These are phyloP conservation scores for Panicum virgatum DNA, from an alignment of 202 grass and related monocot species.

Conservation along the genomic window DNA sequence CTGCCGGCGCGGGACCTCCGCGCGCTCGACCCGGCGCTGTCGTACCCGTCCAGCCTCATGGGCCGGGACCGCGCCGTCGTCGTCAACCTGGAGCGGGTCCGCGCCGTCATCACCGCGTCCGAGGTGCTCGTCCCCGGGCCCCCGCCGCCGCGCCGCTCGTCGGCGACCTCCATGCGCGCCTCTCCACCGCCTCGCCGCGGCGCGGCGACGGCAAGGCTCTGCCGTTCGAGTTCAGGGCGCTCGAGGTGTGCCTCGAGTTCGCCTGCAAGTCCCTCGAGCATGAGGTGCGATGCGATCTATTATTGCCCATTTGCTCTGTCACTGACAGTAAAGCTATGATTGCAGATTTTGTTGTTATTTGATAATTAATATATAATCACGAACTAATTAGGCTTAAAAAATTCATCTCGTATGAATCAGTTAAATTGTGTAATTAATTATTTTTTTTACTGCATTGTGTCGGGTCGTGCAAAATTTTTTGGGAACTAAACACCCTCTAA, in stretches of 20 bases:
- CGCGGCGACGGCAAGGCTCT: constrained; percentile 22
- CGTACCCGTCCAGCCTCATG: not conserved
- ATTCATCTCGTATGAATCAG: too few species aligned
- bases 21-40: not conserved
- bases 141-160: not conserved
- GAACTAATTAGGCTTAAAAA: too few species aligned
- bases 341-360: too few species aligned
- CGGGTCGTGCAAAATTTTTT: too few species aligned
- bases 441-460: too few species aligned
- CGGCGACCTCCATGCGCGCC: not conserved
- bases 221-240: constrained; percentile 65
- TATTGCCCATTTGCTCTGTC: too few species aligned
- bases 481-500: too few species aligned
- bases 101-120: constrained; percentile 14
- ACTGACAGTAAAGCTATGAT: too few species aligned
- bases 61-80: constrained; percentile 5
- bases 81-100: constrained; percentile 7
- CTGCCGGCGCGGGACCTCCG: constrained; percentile 5
- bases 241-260: too few species aligned
- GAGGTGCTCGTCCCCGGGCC: not conserved
- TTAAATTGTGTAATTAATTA: too few species aligned
- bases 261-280: constrained; percentile 55
- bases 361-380: too few species aligned
- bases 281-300: constrained; percentile 44
- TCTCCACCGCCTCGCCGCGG: not conserved